Evolutionary conservation across 1,284 basidiomycete species (phyloP).

Genomic region (Erythrobasidium hasegawianum): DNA sequence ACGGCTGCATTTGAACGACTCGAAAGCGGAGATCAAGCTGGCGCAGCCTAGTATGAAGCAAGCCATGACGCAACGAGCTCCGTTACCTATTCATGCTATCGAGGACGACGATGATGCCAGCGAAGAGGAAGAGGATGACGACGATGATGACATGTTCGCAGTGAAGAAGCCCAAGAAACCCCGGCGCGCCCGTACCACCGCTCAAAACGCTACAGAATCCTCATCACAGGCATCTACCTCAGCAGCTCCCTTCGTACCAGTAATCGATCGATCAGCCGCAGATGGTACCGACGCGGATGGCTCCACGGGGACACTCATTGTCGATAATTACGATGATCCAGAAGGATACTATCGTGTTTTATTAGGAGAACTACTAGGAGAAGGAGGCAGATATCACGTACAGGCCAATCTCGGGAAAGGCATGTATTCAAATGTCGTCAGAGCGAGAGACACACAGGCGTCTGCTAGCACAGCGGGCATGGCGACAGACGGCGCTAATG

Average conservation of each 20-base stretch:
- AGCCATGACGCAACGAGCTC: neutral
- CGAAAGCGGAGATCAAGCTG: slow-evolving; percentile 6
- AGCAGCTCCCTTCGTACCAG: slow-evolving; percentile 35
- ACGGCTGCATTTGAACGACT: slow-evolving; percentile 21
- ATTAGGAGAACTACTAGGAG: slow-evolving; percentile 84
- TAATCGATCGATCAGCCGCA: slow-evolving; percentile 35
- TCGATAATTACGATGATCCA: slow-evolving; percentile 63
- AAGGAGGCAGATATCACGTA: slow-evolving; percentile 87
- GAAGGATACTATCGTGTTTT: slow-evolving; percentile 96
- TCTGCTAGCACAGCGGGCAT: slow-evolving; percentile 11
- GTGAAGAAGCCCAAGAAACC: slow-evolving; percentile 56
- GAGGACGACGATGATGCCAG: slow-evolving; percentile 55
- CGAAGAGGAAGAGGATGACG: slow-evolving; percentile 57
- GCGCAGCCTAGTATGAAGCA: neutral
- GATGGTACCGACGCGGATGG: slow-evolving; percentile 11
- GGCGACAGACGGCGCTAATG: slow-evolving; percentile 9
- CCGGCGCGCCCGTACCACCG: slow-evolving; percentile 53
- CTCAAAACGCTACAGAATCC: slow-evolving; percentile 7
- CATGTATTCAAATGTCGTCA: slow-evolving; percentile 96
- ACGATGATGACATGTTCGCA: slow-evolving; percentile 84
- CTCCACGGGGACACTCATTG: slow-evolving; percentile 45
- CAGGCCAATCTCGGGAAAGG: slow-evolving; percentile 92
- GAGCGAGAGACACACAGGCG: slow-evolving; percentile 74
- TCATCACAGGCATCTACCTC: neutral
- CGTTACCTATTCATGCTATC: neutral